Evolutionary conservation across 1,139 yeast genomes (phyloP).

Genomic region (Yamadazyma oceani): DNA sequence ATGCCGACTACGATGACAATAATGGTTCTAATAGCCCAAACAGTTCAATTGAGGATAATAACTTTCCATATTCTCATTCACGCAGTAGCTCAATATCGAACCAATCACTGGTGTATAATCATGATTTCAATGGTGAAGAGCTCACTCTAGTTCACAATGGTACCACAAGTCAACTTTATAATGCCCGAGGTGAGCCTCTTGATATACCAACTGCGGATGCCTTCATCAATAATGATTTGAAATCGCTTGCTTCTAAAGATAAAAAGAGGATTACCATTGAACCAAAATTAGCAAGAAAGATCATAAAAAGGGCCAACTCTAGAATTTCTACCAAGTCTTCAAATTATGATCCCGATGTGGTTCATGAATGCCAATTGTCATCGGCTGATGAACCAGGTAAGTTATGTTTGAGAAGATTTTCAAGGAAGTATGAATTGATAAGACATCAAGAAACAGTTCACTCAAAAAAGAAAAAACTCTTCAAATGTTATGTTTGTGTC

Average conservation of each 20-base stretch:
- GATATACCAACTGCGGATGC: slow-evolving; percentile 28
- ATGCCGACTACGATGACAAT: slow-evolving; percentile 1
- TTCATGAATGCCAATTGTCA: slow-evolving; percentile 50
- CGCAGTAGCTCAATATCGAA: slow-evolving; percentile 1
- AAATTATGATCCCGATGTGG: slow-evolving; percentile 50
- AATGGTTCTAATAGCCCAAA: slow-evolving; percentile 4
- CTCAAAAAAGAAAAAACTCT: slow-evolving; percentile 81
- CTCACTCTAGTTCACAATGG: slow-evolving; percentile 12
- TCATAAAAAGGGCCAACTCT: slow-evolving; percentile 25
- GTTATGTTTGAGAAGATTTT: slow-evolving; percentile 78
- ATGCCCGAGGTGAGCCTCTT: slow-evolving; percentile 10
- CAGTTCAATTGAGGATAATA: slow-evolving; percentile 1
- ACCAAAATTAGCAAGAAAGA: slow-evolving; percentile 26
- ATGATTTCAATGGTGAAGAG: slow-evolving; percentile 5
- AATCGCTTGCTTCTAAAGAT: slow-evolving; percentile 23
- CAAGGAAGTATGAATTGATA: slow-evolving; percentile 90
- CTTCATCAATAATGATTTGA: slow-evolving; percentile 24
- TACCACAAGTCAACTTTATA: slow-evolving; percentile 1
- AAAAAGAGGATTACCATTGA: slow-evolving; percentile 28
- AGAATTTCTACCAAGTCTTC: slow-evolving; percentile 38
- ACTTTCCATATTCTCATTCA: slow-evolving; percentile 1
- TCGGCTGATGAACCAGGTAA: slow-evolving; percentile 51
- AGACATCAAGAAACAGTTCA: slow-evolving; percentile 97
- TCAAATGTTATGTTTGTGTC: slow-evolving; percentile 84
- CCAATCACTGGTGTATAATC: slow-evolving; percentile 1